phyloP scores from a whole-genome alignment of 345 rosid species.

The Hibiscus tridactylites region DNA sequence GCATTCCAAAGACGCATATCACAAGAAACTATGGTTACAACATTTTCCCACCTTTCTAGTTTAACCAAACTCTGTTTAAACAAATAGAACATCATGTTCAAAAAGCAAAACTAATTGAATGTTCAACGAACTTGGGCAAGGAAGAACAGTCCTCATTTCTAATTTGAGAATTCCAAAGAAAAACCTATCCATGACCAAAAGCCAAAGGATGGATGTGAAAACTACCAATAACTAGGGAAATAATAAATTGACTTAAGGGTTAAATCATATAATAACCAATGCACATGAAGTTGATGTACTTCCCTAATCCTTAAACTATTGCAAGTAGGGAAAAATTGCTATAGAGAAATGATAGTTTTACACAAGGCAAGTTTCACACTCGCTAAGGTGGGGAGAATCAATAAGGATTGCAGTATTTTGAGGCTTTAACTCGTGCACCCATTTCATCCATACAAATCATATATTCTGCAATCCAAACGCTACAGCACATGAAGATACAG shows the following conservation, averaged over 20 bases:
- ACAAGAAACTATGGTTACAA: slow-evolving; percentile 78
- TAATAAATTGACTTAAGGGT: background rate
- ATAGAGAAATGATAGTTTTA: background rate
- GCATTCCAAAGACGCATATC: slow-evolving; percentile 99
- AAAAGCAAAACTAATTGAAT: slow-evolving; percentile 2
- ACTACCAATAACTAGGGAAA: background rate
- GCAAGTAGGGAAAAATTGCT: background rate
- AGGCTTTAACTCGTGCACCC: no score
- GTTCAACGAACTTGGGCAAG: slow-evolving; percentile 3
- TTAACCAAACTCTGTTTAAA: slow-evolving; percentile 72
- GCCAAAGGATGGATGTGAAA: background rate
- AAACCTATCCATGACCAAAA: background rate
- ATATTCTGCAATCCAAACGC: no score
- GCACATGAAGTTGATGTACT: background rate
- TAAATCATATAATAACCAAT: background rate
- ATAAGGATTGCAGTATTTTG: no score
- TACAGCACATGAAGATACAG: background rate
- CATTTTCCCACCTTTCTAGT: slow-evolving; percentile 84
- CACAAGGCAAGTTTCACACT: background rate
- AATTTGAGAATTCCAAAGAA: background rate
- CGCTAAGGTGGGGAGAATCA: background rate
- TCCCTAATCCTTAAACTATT: background rate
- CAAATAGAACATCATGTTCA: slow-evolving; percentile 6
- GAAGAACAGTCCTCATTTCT: background rate
- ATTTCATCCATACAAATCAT: no score